Conservation (phyloP, 192 early-diverging fungal species). For the Gryganskiella cystojenkinii region DNA sequence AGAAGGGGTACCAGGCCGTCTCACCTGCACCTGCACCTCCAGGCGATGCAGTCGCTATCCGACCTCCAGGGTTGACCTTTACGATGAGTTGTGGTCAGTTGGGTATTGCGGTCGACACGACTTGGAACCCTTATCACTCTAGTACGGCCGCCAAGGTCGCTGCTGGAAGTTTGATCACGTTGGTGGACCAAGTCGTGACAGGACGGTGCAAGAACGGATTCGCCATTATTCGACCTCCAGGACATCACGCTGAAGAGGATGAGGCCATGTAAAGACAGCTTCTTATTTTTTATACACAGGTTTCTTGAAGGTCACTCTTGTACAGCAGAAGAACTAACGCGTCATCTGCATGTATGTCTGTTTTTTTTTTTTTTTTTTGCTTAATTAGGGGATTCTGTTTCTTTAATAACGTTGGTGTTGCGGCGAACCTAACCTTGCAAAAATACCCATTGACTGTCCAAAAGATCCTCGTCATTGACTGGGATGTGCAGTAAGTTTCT, state of each 20-base stretch:
- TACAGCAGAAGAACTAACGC: too few species aligned
- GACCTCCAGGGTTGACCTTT: conserved; percentile 54
- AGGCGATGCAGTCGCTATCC: conserved; percentile 22
- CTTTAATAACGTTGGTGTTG: conserved; percentile 84
- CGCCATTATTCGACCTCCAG: conserved; percentile 80
- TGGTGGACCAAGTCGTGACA: conserved; percentile 67
- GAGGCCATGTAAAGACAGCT: conserved; percentile 55
- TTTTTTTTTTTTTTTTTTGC: neutral
- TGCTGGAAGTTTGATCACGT: conserved; percentile 62
- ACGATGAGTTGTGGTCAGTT: conserved; percentile 64
- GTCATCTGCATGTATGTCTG: neutral
- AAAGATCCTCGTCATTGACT: conserved; percentile 80
- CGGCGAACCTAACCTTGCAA: conserved; percentile 63
- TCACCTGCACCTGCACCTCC: conserved; percentile 26
- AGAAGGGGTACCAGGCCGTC: conserved; percentile 25
- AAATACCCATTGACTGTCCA: conserved; percentile 59
- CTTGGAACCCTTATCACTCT: conserved; percentile 51
- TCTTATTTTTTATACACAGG: too few species aligned
- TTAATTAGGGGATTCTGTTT: conserved; percentile 74
- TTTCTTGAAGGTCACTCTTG: too few species aligned
- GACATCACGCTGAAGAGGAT: conserved; percentile 83
- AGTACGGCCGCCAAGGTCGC: conserved; percentile 57
- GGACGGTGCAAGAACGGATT: conserved; percentile 72
- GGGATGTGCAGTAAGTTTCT: conserved; percentile 74
- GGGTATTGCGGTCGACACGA: conserved; percentile 58